A percentile compares a stretch with the other conserved stretches of the same genome.
These are phyloP conservation scores for Gossypium turneri DNA, from an alignment of 345 rosid species.

Conservation along the genomic window DNA sequence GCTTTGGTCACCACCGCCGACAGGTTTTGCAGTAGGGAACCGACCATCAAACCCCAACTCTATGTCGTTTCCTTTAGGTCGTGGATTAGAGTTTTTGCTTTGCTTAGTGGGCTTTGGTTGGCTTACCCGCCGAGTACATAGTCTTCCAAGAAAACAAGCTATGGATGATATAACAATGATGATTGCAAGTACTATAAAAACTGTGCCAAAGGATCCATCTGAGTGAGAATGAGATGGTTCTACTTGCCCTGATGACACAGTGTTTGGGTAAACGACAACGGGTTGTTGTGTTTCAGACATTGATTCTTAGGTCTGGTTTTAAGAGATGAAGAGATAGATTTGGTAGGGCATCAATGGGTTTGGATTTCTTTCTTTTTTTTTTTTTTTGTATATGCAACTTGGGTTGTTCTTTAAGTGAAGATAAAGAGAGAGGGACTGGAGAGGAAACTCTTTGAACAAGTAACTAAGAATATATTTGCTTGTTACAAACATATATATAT, in stretches of 20 bases:
- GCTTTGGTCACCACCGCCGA: constrained; percentile 13
- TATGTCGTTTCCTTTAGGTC: constrained; percentile 28
- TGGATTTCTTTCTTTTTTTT: neutral
- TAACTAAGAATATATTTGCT: constrained; percentile 27
- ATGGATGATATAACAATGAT: constrained; percentile 46
- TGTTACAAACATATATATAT: neutral
- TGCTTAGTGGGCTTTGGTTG: constrained; percentile 1
- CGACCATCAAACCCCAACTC: constrained; percentile 47
- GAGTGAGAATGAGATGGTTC: constrained; percentile 36
- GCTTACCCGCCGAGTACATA: constrained; percentile 34
- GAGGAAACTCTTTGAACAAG: constrained; percentile 30
- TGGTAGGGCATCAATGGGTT: neutral
- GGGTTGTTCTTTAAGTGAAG: constrained; percentile 46
- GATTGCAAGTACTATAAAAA: constrained; percentile 55
- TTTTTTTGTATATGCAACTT: neutral
- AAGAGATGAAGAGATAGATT: constrained; percentile 3
- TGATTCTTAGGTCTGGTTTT: neutral
- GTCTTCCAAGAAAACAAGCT: constrained; percentile 57
- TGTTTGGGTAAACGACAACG: constrained; percentile 37
- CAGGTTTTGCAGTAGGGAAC: constrained; percentile 21
- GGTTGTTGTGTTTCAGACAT: constrained; percentile 36
- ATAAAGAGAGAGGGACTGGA: constrained; percentile 23
- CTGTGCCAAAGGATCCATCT: constrained; percentile 53
- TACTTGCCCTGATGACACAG: constrained; percentile 27
- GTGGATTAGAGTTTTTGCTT: constrained; percentile 7